phyloP scores from a whole-genome alignment of 2,329 filamentous ascomycete genomes.

The Trichoderma semiorbis region DNA sequence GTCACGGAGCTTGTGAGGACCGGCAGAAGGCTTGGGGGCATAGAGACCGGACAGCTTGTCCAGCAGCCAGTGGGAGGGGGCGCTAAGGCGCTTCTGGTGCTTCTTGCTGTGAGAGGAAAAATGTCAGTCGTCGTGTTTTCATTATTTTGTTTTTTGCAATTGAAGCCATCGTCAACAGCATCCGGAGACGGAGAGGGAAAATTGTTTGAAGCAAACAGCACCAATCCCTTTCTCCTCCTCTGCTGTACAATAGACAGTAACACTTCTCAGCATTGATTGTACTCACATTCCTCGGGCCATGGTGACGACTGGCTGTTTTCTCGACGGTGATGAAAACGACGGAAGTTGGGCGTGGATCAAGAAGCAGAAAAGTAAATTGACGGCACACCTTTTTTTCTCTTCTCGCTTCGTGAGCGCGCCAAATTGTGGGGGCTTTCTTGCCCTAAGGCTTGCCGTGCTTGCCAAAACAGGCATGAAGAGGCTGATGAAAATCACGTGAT shows the following conservation, averaged over 20 bases:
- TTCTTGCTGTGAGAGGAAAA: conserved; percentile 68
- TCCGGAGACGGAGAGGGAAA: neutral
- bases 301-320: conserved; percentile 43
- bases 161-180: neutral
- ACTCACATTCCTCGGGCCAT: conserved; percentile 66
- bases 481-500: neutral
- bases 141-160: neutral
- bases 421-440: conserved; percentile 32
- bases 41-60: conserved; percentile 98
- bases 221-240: neutral
- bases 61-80: conserved; percentile 98
- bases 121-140: conserved; percentile 30
- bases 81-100: conserved; percentile 99
- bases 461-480: neutral
- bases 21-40: conserved; percentile 65
- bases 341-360: conserved; percentile 26
- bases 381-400: conserved; percentile 27
- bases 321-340: conserved; percentile 37
- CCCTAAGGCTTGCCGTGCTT: conserved; percentile 28
- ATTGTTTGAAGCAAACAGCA: neutral
- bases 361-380: conserved; percentile 23
- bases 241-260: neutral
- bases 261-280: neutral
- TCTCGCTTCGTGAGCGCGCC: conserved; percentile 23
- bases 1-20: conserved; percentile 99